phyloP scores from a whole-genome alignment of 2,329 filamentous ascomycete species.

The Periglandula ipomoeae region DNA sequence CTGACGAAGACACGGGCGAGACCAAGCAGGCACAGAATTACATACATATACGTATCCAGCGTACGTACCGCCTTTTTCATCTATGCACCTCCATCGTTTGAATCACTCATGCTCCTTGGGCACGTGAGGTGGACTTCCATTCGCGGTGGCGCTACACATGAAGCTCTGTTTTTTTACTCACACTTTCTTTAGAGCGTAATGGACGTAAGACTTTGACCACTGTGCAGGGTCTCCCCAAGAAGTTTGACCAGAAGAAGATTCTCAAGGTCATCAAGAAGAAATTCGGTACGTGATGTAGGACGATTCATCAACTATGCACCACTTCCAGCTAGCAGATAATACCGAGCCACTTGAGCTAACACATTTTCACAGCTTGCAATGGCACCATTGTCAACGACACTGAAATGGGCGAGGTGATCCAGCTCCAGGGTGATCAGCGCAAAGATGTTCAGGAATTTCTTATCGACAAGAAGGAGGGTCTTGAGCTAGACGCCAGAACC shows the following conservation, averaged over 20 bases:
- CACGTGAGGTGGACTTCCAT: conserved; percentile 5
- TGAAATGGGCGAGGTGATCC: conserved; percentile 99
- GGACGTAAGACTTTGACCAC: conserved; percentile 99
- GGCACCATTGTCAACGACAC: conserved; percentile 94
- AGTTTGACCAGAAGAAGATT: conserved; percentile 99
- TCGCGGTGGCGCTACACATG: neutral
- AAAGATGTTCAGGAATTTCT: conserved; percentile 98
- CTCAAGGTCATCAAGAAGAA: conserved; percentile 99
- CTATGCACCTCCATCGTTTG: neutral
- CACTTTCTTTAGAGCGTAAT: conserved; percentile 75
- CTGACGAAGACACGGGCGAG: conserved; percentile 98
- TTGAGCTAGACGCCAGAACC: conserved; percentile 90
- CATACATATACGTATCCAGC: conserved; percentile 99
- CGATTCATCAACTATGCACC: neutral
- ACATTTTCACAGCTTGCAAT: conserved; percentile 71
- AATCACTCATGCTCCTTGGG: neutral
- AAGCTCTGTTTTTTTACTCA: conserved; percentile 33
- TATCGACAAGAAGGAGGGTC: conserved; percentile 87
- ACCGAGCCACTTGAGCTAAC: conserved; percentile 6
- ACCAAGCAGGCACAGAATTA: conserved; percentile 94
- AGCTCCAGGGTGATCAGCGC: conserved; percentile 98
- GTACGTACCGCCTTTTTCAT: conserved; percentile 45
- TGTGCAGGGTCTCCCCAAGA: conserved; percentile 96
- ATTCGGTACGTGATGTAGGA: conserved; percentile 57
- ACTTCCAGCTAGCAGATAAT: neutral